Evolutionary conservation across 2,329 filamentous ascomycete genomes (phyloP).

Genomic region (Colletotrichum musae): DNA sequence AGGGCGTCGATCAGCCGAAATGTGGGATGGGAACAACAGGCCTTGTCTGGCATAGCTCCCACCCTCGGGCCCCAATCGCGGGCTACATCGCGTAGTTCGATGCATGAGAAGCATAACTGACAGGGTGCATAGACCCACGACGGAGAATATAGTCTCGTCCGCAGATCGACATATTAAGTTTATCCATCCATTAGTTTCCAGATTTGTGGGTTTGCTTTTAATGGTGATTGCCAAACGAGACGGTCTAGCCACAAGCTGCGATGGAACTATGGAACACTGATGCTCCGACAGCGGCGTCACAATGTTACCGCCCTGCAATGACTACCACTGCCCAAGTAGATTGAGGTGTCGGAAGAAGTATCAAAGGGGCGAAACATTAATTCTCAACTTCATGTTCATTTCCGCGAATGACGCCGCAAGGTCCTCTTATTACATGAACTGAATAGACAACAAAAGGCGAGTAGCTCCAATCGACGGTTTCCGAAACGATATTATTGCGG

Average conservation of each 20-base stretch:
- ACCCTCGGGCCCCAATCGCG: constrained; percentile 6
- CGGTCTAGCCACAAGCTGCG: background rate
- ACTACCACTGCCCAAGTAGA: too few relatives aligned
- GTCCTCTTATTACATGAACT: too few relatives aligned
- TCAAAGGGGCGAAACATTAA: too few relatives aligned
- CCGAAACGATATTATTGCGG: background rate
- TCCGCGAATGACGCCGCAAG: too few relatives aligned
- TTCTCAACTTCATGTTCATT: too few relatives aligned
- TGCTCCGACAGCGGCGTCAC: background rate
- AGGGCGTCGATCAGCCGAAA: constrained; percentile 30
- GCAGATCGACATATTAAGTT: constrained; percentile 26
- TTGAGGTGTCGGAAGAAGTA: too few relatives aligned
- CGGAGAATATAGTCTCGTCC: constrained; percentile 13
- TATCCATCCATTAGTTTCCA: constrained; percentile 24
- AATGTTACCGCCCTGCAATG: too few relatives aligned
- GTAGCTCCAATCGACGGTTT: background rate
- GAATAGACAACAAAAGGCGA: too few relatives aligned
- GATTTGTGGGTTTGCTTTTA: constrained; percentile 14
- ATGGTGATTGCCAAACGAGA: constrained; percentile 10
- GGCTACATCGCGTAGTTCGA: constrained; percentile 3
- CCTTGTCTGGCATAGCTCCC: too few relatives aligned
- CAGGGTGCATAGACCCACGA: constrained; percentile 10
- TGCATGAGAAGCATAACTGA: constrained; percentile 29
- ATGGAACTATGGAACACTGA: background rate
- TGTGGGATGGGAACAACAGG: background rate